Evolutionary conservation across 192 early-diverging fungal species (phyloP).

Genomic region (Funneliformis geosporum): DNA sequence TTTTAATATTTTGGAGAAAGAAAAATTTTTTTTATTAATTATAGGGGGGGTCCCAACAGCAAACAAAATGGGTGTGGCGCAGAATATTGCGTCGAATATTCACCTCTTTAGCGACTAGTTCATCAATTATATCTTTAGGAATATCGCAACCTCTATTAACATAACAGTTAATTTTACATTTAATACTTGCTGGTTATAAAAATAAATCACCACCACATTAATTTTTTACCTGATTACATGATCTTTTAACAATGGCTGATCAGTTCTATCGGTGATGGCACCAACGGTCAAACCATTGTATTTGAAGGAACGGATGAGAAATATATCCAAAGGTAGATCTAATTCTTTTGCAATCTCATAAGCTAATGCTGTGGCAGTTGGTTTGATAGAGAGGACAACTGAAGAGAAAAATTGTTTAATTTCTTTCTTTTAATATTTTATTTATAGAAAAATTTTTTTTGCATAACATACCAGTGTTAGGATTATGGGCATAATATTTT

Average conservation of each 20-base stretch:
- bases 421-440: background rate
- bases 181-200: too few relatives aligned
- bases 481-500: background rate
- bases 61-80: too few relatives aligned
- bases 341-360: slow-evolving; percentile 14
- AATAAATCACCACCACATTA: background rate
- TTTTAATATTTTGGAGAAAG: too few relatives aligned
- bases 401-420: background rate
- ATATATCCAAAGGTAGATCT: slow-evolving; percentile 23
- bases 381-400: slow-evolving; percentile 25
- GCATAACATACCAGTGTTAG: background rate
- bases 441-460: background rate
- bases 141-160: slow-evolving; percentile 24
- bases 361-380: background rate
- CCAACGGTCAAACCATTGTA: slow-evolving; percentile 16
- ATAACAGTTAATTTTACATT: background rate
- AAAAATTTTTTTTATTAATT: background rate
- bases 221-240: slow-evolving; percentile 24
- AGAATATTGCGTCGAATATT: background rate
- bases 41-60: too few relatives aligned
- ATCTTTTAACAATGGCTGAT: slow-evolving; percentile 9
- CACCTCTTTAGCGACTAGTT: slow-evolving; percentile 1
- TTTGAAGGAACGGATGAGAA: slow-evolving; percentile 18
- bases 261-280: slow-evolving; percentile 4
- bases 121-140: background rate